Base-by-base conservation (phyloP, 1,139 yeast species). In the Suhomyces guaymorum region DNA sequence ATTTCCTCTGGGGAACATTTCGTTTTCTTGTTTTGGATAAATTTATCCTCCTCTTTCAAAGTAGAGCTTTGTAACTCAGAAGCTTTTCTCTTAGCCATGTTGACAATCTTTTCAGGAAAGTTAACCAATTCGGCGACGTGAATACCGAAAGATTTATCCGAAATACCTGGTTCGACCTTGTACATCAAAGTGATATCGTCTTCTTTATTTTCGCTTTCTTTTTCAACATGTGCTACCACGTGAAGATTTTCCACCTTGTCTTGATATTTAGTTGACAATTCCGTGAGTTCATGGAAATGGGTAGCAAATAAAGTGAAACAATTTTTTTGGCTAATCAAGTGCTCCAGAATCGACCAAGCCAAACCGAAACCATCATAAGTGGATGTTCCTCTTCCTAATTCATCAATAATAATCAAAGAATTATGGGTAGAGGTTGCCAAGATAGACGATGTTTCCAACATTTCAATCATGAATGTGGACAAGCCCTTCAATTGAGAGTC, bases 361-460 rank as follows among this genome's bases (percentile, higher is more conserved):
- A 92, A 71, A 0, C 98, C 98, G 66, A 92, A 92, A 0, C 98
- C 98, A 61, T 92, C 98, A 57, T 90, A 92, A 0, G 98, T 92
- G 26, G 95, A 83, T 0, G 98, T 92, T 21, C 98, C 98, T 52
- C 98, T 75, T 6, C 98, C 98, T 42, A 92, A 70, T 58, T 92
- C 98, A 61, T 92, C 98, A 43, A 94, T 88, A 30, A 92, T 86
- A 37, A 92, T 88, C 42, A 92, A 69, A 2, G 96, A 87, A 47
- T 89, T 87, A 17, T 69, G 63, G 0, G 95, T 82, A 1, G 97
- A 96, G 17, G 90, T 80, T 42, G 89, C 85, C 47, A 92, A 72
- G 47, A 92, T 92, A 1, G 95, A 82, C 0, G 97, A 88, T 21
- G 96, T 92, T 54, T 92, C 98, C 42, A 92, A 70, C 97, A 92